Percentiles rank a stretch among this genome's conserved stretches.
Evolutionary conservation across 148 eudicot species (phyloP).

Genomic region (Rhododendron simsii): DNA sequence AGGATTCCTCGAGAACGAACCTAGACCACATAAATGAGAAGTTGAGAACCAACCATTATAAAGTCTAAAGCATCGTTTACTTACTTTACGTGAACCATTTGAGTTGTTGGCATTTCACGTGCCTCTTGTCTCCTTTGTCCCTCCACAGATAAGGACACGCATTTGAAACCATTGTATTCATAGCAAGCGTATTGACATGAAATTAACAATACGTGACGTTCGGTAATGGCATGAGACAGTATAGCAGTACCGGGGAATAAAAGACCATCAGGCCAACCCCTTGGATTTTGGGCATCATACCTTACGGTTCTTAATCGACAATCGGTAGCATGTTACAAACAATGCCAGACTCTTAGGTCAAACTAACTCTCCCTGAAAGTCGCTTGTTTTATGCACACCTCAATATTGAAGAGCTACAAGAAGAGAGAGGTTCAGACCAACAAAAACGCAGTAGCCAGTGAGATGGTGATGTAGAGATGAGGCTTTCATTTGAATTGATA

Average conservation of each 20-base stretch:
- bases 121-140: slow-evolving; percentile 2
- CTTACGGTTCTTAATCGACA: not conserved
- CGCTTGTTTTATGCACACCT: not conserved
- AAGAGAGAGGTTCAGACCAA: not conserved
- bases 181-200: not conserved
- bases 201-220: too few relatives aligned
- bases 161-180: not conserved
- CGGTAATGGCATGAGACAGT: not conserved
- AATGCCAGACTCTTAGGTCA: not conserved
- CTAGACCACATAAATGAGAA: not conserved
- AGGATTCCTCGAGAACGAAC: not conserved
- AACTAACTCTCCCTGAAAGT: not conserved
- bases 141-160: not conserved
- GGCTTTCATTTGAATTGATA: not conserved
- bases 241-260: too few relatives aligned
- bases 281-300: not conserved
- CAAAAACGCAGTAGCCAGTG: not conserved
- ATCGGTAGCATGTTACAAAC: not conserved
- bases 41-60: not conserved
- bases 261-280: not conserved
- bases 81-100: not conserved
- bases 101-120: slow-evolving; percentile 5
- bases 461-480: not conserved
- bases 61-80: not conserved
- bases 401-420: too few relatives aligned